Evolutionary conservation across 805 yeast species (phyloP).

Genomic region (Isabelozyma gotoi): DNA sequence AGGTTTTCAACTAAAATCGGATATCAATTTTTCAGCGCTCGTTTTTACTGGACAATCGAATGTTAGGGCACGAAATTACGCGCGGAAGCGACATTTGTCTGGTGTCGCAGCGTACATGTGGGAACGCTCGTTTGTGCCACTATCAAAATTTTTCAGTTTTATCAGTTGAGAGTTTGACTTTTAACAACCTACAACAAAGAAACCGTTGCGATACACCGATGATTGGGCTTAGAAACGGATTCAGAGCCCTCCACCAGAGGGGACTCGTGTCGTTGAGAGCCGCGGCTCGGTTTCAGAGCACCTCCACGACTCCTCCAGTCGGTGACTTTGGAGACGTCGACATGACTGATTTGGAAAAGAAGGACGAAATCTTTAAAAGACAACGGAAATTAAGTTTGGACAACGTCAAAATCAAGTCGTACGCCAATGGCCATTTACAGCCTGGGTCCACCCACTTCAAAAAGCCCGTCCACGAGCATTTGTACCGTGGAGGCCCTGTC

Average conservation of each 20-base stretch:
- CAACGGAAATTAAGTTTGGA: conserved; percentile 74
- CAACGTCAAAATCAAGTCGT: conserved; percentile 67
- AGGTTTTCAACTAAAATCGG: background rate
- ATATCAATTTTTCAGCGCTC: background rate
- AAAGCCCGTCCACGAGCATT: conserved; percentile 81
- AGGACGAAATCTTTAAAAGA: conserved; percentile 68
- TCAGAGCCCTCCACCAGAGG: background rate
- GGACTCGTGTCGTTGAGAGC: no score
- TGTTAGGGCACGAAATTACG: no score
- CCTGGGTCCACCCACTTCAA: conserved; percentile 90
- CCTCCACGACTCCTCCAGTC: no score
- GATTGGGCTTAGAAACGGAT: background rate
- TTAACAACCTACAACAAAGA: no score
- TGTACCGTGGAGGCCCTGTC: conserved; percentile 83
- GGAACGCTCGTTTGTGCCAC: background rate
- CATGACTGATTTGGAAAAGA: conserved; percentile 73
- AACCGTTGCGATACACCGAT: background rate
- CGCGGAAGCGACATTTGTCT: no score
- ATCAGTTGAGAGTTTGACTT: background rate
- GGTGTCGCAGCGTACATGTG: background rate
- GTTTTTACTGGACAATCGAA: background rate
- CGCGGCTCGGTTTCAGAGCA: no score
- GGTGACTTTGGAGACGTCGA: conserved; percentile 40
- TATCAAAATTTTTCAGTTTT: background rate
- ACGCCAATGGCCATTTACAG: conserved; percentile 68